phyloP scores from a whole-genome alignment of 352 stramenopile species.

The Pythium volutum region DNA sequence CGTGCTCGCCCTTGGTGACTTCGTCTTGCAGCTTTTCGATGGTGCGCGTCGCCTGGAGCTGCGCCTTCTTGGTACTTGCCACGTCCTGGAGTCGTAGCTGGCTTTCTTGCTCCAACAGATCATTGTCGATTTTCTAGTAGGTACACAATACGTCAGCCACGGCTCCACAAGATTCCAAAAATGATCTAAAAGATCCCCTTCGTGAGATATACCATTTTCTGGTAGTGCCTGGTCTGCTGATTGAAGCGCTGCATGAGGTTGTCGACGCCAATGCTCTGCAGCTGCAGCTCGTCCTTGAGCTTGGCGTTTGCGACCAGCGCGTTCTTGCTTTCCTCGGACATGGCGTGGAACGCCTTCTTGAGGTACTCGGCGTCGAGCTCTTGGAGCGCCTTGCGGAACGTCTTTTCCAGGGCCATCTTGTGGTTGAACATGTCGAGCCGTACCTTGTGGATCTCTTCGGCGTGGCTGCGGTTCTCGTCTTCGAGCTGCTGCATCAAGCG shows the following conservation, averaged over 20 bases:
- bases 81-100: slow-evolving; percentile 60
- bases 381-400: too few relatives aligned
- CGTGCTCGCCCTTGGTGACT: slow-evolving; percentile 42
- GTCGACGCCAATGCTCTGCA: slow-evolving; percentile 77
- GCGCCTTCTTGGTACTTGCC: slow-evolving; percentile 56
- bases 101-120: slow-evolving; percentile 70
- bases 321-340: slow-evolving; percentile 85
- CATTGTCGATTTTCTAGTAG: slow-evolving; percentile 70
- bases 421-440: slow-evolving; percentile 83
- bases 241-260: slow-evolving; percentile 80
- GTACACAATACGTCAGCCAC: background rate
- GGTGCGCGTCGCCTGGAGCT: slow-evolving; percentile 46
- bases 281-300: slow-evolving; percentile 72
- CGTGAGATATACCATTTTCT: slow-evolving; percentile 41
- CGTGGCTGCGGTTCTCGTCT: slow-evolving; percentile 50
- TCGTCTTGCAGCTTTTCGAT: slow-evolving; percentile 66
- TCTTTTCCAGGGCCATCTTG: slow-evolving; percentile 84
- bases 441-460: too few relatives aligned
- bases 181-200: background rate
- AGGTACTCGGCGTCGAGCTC: slow-evolving; percentile 77
- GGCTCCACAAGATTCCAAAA: too few relatives aligned
- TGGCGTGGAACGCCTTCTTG: slow-evolving; percentile 79
- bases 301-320: slow-evolving; percentile 78
- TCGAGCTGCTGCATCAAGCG: slow-evolving; percentile 67
- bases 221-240: slow-evolving; percentile 60